Percentiles rank a stretch among this genome's conserved stretches.
These are phyloP conservation scores for Chionographis japonica DNA, from an alignment of 106 monocot genomes.

Conservation along the genomic window DNA sequence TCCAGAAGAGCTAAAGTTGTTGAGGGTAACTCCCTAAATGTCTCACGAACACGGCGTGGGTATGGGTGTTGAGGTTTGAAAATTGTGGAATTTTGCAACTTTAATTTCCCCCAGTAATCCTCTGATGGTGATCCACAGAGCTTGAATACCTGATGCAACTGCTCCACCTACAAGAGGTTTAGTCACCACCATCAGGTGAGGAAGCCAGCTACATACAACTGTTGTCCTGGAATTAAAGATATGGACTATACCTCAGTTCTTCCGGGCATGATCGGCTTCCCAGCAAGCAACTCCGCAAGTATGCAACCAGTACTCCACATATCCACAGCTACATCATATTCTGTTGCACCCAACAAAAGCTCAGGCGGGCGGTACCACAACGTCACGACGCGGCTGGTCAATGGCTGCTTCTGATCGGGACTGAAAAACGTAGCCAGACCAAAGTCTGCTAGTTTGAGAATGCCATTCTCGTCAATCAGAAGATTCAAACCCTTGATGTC, in stretches of 20 bases:
- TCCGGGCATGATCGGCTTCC: constrained; percentile 66
- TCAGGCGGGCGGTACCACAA: constrained; percentile 69
- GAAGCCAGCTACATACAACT: neutral
- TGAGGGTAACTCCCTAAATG: constrained; percentile 35
- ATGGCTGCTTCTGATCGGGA: constrained; percentile 30
- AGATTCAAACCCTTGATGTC: constrained; percentile 65
- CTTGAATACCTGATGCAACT: constrained; percentile 37
- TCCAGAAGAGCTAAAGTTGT: constrained; percentile 34
- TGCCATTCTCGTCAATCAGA: constrained; percentile 50
- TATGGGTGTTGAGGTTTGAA: constrained; percentile 36
- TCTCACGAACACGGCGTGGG: constrained; percentile 18
- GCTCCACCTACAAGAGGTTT: constrained; percentile 24
- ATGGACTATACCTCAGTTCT: constrained; percentile 49
- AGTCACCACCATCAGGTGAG: neutral
- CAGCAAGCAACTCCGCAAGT: constrained; percentile 54
- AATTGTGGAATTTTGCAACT: constrained; percentile 23
- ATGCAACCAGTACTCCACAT: constrained; percentile 70
- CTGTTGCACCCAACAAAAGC: constrained; percentile 53
- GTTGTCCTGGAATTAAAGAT: neutral
- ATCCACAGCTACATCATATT: constrained; percentile 55
- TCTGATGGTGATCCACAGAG: constrained; percentile 46
- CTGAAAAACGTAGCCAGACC: constrained; percentile 54
- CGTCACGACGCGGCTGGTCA: constrained; percentile 66
- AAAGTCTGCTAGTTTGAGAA: constrained; percentile 58
- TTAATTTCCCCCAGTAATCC: constrained; percentile 31